Conservation (phyloP, 2,329 filamentous ascomycete genomes). For the Aspergillus sp. region DNA sequence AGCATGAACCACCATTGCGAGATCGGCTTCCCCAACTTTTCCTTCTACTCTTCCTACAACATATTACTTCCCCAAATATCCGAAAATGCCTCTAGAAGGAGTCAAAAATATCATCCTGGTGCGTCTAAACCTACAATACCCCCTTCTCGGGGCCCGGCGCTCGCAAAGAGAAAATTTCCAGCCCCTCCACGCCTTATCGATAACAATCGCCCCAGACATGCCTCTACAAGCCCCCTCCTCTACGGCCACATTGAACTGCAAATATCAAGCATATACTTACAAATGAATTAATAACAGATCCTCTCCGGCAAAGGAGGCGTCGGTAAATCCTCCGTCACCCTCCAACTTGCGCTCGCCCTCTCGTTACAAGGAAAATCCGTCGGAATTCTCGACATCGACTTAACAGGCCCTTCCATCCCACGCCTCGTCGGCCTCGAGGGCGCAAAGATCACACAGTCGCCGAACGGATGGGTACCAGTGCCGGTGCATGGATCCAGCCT, state of each 20-base stretch:
- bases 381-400: slow-evolving; percentile 91
- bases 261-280: background rate
- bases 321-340: slow-evolving; percentile 96
- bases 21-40: slow-evolving; percentile 15
- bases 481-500: slow-evolving; percentile 65
- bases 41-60: background rate
- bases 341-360: slow-evolving; percentile 88
- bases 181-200: slow-evolving; percentile 37
- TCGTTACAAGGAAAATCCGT: slow-evolving; percentile 83
- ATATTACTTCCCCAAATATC: background rate
- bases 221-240: background rate
- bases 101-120: slow-evolving; percentile 47
- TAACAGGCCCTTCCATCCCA: slow-evolving; percentile 94
- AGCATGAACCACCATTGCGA: slow-evolving; percentile 14
- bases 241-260: background rate
- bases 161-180: slow-evolving; percentile 9
- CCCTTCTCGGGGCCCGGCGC: background rate
- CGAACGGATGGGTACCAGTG: slow-evolving; percentile 89
- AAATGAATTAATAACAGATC: slow-evolving; percentile 46
- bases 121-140: slow-evolving; percentile 15
- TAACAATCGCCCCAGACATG: slow-evolving; percentile 25
- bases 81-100: slow-evolving; percentile 41
- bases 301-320: slow-evolving; percentile 98
- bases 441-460: slow-evolving; percentile 85
- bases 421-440: slow-evolving; percentile 89